These are phyloP conservation scores for Cladophialophora yegresii DNA, from an alignment of 2,329 filamentous ascomycete species.

Conservation along the genomic window DNA sequence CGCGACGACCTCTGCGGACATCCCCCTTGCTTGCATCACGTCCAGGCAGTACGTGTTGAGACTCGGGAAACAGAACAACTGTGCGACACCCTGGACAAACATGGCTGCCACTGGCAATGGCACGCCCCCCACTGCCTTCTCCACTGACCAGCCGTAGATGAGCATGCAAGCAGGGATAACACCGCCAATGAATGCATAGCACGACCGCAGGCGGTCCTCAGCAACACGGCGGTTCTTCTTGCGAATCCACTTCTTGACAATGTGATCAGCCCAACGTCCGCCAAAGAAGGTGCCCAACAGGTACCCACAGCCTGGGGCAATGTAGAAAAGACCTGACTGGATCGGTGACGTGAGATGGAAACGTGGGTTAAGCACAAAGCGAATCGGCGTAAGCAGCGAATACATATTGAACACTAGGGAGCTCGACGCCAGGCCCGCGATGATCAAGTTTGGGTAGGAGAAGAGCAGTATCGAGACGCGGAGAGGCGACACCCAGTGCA, in stretches of 20 bases:
- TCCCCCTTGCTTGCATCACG: constrained; percentile 66
- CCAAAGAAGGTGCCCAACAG: constrained; percentile 69
- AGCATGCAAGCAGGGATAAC: constrained; percentile 65
- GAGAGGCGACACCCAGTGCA: constrained; percentile 67
- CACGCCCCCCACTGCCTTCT: constrained; percentile 58
- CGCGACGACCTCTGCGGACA: constrained; percentile 72
- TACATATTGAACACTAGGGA: constrained; percentile 77
- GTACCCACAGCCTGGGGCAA: constrained; percentile 71
- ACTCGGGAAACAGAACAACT: constrained; percentile 73
- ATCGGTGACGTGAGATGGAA: constrained; percentile 68
- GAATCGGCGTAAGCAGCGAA: constrained; percentile 66
- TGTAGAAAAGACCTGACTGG: constrained; percentile 70
- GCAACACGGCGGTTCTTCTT: constrained; percentile 64
- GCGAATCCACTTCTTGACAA: constrained; percentile 65
- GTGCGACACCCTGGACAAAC: constrained; percentile 72
- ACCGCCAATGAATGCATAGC: constrained; percentile 58
- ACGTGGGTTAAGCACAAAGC: constrained; percentile 72
- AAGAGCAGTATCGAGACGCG: constrained; percentile 63
- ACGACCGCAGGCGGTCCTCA: constrained; percentile 67
- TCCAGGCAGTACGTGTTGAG: constrained; percentile 81
- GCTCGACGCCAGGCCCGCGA: constrained; percentile 62
- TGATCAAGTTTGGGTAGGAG: constrained; percentile 67
- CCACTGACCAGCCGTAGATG: constrained; percentile 67
- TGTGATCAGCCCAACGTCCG: constrained; percentile 69
- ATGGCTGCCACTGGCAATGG: constrained; percentile 67